phyloP scores from a whole-genome alignment of 345 rosid species.

The Toxicodendron radicans region DNA sequence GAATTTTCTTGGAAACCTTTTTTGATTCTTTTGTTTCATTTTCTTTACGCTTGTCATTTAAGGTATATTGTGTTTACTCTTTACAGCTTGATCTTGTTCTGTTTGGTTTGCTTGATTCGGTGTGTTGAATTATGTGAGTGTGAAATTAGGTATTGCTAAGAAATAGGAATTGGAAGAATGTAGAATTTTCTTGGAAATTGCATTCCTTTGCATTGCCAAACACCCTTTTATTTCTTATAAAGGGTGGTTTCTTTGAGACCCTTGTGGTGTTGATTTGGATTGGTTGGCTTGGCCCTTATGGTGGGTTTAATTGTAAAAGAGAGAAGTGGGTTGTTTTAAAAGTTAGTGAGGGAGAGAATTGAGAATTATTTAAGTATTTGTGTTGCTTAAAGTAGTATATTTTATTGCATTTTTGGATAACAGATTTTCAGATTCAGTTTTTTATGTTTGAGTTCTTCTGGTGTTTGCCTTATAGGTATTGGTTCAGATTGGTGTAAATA shows the following conservation, averaged over 20 bases:
- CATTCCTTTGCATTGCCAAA: neutral
- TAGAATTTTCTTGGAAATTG: conserved; percentile 5
- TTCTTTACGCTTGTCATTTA: neutral
- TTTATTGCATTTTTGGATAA: neutral
- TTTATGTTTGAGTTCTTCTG: neutral
- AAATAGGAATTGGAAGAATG: neutral
- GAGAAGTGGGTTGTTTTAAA: neutral
- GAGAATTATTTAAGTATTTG: neutral
- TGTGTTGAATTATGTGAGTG: neutral
- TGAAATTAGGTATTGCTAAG: neutral
- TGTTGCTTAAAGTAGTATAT: too few species aligned
- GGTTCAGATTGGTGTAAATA: conserved; percentile 14
- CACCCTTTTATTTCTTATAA: neutral
- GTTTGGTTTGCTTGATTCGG: neutral
- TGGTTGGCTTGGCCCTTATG: neutral
- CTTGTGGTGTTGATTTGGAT: neutral
- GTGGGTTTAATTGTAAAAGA: neutral
- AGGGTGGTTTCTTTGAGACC: neutral
- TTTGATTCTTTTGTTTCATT: neutral
- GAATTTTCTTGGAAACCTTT: neutral
- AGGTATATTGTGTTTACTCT: neutral
- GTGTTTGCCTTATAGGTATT: conserved; percentile 2
- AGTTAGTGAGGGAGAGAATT: neutral
- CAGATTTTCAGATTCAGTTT: neutral
- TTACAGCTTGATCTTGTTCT: neutral